Conservation (phyloP, 768 basidiomycete species). For the Lactarius akahatsu region DNA sequence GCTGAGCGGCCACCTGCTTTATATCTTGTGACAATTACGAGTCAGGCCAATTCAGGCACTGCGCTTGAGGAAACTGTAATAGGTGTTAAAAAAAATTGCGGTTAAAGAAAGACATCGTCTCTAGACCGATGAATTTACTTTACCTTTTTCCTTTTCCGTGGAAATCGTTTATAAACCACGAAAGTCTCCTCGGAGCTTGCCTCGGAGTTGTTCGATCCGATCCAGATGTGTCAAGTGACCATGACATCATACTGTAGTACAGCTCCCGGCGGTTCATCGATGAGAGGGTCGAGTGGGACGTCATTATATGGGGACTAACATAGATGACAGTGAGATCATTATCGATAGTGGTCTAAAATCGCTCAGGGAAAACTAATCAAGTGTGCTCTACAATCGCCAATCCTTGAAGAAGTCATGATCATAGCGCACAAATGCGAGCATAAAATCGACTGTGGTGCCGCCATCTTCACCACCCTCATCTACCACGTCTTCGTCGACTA, state of each 20-base stretch:
- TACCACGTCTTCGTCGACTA: conserved; percentile 33
- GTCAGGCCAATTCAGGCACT: too few species aligned
- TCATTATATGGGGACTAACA: conserved; percentile 1
- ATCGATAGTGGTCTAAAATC: neutral
- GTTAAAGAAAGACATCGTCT: too few species aligned
- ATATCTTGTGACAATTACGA: neutral
- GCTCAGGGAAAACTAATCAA: neutral
- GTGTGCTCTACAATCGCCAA: conserved; percentile 54
- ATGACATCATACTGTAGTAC: conserved; percentile 1
- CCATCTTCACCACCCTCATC: conserved; percentile 49
- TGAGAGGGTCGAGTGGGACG: neutral
- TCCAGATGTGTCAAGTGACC: neutral
- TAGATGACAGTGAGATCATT: neutral
- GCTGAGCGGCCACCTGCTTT: neutral
- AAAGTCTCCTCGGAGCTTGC: too few species aligned
- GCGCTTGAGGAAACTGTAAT: too few species aligned
- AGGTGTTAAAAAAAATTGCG: too few species aligned
- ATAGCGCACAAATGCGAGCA: conserved; percentile 63
- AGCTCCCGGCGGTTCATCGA: neutral
- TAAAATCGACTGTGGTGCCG: conserved; percentile 80
- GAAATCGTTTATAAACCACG: too few species aligned
- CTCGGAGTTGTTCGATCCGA: neutral
- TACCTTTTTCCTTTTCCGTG: too few species aligned
- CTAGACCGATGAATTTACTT: too few species aligned
- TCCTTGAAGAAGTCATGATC: conserved; percentile 73